Conservation (phyloP, 768 basidiomycete species). For the Lactarius deliciosus region DNA sequence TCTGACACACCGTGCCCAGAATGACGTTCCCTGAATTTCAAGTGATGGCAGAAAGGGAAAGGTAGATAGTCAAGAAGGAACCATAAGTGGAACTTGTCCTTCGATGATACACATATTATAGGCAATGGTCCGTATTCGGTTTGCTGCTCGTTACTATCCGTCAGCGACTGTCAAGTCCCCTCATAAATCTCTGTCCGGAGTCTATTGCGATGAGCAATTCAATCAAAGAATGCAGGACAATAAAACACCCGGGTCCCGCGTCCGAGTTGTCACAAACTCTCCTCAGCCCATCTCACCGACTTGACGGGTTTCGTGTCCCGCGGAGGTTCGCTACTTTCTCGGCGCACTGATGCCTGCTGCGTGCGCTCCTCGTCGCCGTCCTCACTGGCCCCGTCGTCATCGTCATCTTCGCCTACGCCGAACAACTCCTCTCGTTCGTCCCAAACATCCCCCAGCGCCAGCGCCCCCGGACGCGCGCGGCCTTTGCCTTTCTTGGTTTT, state of each 20-base stretch:
- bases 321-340: background rate
- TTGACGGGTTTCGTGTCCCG: constrained; percentile 17
- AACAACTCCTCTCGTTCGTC: constrained; percentile 78
- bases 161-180: background rate
- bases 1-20: background rate
- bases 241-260: background rate
- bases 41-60: background rate
- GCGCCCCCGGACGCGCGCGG: constrained; percentile 22
- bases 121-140: background rate
- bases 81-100: background rate
- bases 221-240: background rate
- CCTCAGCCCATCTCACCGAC: constrained; percentile 28
- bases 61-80: background rate
- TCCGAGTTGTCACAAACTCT: constrained; percentile 8
- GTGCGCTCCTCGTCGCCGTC: constrained; percentile 4
- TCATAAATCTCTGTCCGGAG: background rate
- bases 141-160: background rate
- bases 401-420: constrained; percentile 62
- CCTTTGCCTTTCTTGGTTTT: constrained; percentile 17
- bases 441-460: constrained; percentile 60
- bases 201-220: background rate
- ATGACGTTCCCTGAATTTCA: background rate
- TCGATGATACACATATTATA: background rate
- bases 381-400: constrained; percentile 42
- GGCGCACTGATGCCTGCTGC: background rate